A percentile compares a stretch with the other conserved stretches of the same genome.
These are phyloP conservation scores for Pythium utonaiense DNA, from an alignment of 352 stramenopile species.

Conservation along the genomic window DNA sequence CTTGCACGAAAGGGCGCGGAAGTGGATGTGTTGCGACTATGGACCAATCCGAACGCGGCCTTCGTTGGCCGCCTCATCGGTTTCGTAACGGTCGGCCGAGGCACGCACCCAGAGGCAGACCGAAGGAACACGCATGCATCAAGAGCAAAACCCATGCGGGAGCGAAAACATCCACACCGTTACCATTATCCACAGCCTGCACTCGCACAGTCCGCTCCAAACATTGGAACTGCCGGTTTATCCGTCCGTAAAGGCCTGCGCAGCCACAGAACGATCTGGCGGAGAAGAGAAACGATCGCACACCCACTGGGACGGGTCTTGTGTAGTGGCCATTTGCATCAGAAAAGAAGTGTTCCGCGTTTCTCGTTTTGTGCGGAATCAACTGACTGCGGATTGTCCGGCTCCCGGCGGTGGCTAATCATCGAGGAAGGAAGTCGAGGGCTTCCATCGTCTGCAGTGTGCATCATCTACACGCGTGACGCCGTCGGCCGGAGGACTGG, in stretches of 20 bases:
- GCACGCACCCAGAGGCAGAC: neutral
- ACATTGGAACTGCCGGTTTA: neutral
- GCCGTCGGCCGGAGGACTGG: neutral
- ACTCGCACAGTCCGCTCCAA: too few relatives aligned
- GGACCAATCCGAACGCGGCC: neutral
- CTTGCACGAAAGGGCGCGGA: neutral
- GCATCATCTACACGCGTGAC: neutral
- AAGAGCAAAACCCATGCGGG: too few relatives aligned
- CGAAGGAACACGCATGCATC: too few relatives aligned
- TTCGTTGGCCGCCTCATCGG: neutral
- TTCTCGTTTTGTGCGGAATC: neutral
- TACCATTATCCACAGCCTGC: too few relatives aligned
- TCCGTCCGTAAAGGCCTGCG: neutral
- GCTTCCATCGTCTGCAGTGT: neutral
- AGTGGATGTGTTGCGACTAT: neutral
- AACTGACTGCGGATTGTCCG: conserved; percentile 1
- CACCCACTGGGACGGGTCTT: neutral
- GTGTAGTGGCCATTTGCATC: neutral
- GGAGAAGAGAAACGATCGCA: neutral
- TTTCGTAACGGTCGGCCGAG: conserved; percentile 7
- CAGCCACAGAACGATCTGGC: neutral
- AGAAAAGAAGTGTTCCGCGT: conserved; percentile 1
- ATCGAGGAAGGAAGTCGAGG: neutral
- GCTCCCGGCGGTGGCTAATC: neutral
- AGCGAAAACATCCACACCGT: neutral